Base-by-base conservation (phyloP, 768 basidiomycete species). In the Amanita exitialis region DNA sequence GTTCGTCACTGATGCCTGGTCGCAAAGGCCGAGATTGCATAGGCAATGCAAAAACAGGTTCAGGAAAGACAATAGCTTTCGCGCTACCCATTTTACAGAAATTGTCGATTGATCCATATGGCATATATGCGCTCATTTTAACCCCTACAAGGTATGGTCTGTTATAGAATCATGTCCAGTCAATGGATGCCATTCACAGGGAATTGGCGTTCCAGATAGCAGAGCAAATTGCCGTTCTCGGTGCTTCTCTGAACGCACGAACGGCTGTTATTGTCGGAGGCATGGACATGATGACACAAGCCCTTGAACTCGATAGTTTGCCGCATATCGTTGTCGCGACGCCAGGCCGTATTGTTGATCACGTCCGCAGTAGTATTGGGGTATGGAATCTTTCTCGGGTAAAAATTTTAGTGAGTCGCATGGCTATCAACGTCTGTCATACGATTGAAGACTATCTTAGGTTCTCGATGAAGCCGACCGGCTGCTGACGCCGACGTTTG, bases 241-340 rank as follows among this genome's bases (percentile, higher is more conserved):
- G 96, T 21, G 73, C 79, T 15, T 73, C 90, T 9, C 68, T 96
- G 53, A 91, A 85, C 60, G 67, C 91, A 44, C 82, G 82, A 27
- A 95, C 92, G 7, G 79, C 86, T 8, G 92, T 97, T 6, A 72
- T 97, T 28, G 93, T 98, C 2, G 96, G 96, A 15, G 96, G 96
- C 4, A 95, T 99, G 91, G 96, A 99, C 59, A 95, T 95, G 85
- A 91, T 96, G 74, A 64, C 81, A 1, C 96, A 99, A 63, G 90
- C 95, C 0, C 71, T 90, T 15, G 92, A 94, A 59, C 78, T 99
- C 12, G 74, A 76, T 2, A 79, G 82, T 56, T 78, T 87, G 37
- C 96, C 96, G 0, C 96, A 98, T 63, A 77, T 99, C 34, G 83
- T 98, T 20, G 82, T 99, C 42, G 96, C 94, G 6, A 99, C 96